Base-by-base conservation (phyloP, 2,329 filamentous ascomycete species). In the Xylariaceae sp. region DNA sequence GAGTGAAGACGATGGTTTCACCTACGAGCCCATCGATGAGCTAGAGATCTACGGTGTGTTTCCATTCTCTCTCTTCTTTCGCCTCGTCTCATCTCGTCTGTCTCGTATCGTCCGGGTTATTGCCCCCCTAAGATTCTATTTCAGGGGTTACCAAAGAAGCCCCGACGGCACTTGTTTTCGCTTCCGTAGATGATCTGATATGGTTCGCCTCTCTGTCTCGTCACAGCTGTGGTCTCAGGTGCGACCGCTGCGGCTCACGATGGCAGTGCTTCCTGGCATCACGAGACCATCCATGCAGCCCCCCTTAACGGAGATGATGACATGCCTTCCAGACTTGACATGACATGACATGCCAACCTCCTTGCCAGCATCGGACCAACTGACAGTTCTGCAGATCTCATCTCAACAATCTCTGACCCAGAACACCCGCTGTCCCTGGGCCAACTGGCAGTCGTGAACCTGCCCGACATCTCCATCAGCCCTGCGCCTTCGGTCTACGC, bases 401-500 rank as follows among this genome's bases (percentile, higher is more conserved):
- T 99, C 68, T 90, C 92, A 64, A 89, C 89, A 67, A 97, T 99
- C 70, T 93, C 90, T 23, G 94, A 99, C 74, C 94, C 94, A 1
- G 94, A 99, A 76, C 94, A 99, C 72, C 94, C 94, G 44, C 85
- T 97, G 56, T 96, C 93, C 2, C 83, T 99, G 53, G 94, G 92
- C 62, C 92, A 94, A 69, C 82, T 99, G 47, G 92, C 92, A 39
- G 94, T 99, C 55, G 92, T 99, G 66, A 97, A 95, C 67, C 85
- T 99, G n/a, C 87, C 89, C 37, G 94, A 99, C 74, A 97, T 99
- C 68, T 82, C 85, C 69, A 90, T 99, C 66, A 80, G 79, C 50
- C 84, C 87, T 53, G 82, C 88, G 5, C 81, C 87, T n/a, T 82
- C 82, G 42, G 77, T 78, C 62, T 78, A 78, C 42, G 78, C 76